A percentile compares a stretch with the other conserved stretches of the same genome.
Evolutionary conservation across 345 rosid genomes (phyloP).

Genomic region (Stellera chamaejasme): DNA sequence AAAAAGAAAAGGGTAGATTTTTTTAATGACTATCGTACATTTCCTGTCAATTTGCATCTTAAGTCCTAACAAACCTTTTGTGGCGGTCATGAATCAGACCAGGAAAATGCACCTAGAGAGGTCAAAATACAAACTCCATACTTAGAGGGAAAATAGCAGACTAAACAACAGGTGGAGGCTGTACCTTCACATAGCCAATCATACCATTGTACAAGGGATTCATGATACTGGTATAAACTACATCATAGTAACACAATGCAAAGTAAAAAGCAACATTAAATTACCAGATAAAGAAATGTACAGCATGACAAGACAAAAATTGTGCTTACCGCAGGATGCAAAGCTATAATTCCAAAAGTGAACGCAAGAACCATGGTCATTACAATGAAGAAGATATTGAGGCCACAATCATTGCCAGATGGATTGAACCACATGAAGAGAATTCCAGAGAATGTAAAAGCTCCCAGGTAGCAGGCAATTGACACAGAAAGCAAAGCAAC

Average conservation of each 20-base stretch:
- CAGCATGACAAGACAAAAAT: conserved; percentile 8
- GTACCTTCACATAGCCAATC: too few relatives aligned
- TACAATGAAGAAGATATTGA: conserved; percentile 85
- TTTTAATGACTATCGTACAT: neutral
- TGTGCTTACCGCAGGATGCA: conserved; percentile 72
- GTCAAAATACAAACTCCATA: too few relatives aligned
- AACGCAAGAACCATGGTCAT: conserved; percentile 88
- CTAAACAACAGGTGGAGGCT: too few relatives aligned
- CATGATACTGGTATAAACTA: too few relatives aligned
- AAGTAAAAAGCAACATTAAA: too few relatives aligned
- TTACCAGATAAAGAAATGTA: neutral
- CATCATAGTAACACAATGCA: too few relatives aligned
- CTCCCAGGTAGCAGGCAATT: conserved; percentile 66
- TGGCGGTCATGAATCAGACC: too few relatives aligned
- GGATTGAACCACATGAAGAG: conserved; percentile 98
- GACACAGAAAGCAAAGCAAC: conserved; percentile 79
- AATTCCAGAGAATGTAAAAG: conserved; percentile 72
- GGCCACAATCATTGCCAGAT: conserved; percentile 88
- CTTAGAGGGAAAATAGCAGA: too few relatives aligned
- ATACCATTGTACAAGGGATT: too few relatives aligned
- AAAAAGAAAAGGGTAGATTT: neutral
- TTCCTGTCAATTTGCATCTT: too few relatives aligned
- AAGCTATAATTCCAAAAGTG: conserved; percentile 53
- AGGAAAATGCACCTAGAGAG: too few relatives aligned
- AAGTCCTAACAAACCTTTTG: too few relatives aligned